Evolutionary conservation across 2,329 filamentous ascomycete species (phyloP).

Genomic region (Colletotrichum camelliae): DNA sequence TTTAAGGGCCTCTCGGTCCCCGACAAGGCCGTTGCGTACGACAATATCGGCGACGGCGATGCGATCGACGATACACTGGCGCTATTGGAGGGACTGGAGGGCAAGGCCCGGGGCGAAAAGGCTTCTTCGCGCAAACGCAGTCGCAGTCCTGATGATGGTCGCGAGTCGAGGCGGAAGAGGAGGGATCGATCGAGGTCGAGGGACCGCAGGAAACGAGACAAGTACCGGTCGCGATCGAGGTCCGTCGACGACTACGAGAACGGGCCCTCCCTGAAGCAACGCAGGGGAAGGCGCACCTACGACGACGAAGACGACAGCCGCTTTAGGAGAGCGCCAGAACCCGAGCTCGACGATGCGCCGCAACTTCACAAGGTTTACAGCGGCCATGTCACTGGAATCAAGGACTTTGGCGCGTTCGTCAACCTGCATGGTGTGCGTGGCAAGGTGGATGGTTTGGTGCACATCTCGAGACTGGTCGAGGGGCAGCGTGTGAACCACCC

Average conservation of each 20-base stretch:
- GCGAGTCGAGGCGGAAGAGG: constrained; percentile 46
- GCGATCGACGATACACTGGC: constrained; percentile 93
- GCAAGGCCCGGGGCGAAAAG: constrained; percentile 58
- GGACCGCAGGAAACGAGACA: constrained; percentile 42
- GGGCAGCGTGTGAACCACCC: constrained; percentile 90
- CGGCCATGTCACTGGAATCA: constrained; percentile 88
- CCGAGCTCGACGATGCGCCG: constrained; percentile 82
- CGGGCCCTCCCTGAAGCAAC: constrained; percentile 27
- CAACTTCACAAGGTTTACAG: constrained; percentile 87
- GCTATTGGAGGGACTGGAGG: constrained; percentile 83
- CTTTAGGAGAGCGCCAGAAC: constrained; percentile 69
- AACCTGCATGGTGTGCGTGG: constrained; percentile 87
- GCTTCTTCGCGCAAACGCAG: constrained; percentile 60
- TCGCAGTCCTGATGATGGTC: constrained; percentile 60
- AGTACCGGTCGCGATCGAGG: constrained; percentile 41
- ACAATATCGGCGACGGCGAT: constrained; percentile 51
- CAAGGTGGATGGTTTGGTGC: constrained; percentile 91
- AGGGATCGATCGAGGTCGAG: constrained; percentile 46
- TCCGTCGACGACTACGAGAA: constrained; percentile 56
- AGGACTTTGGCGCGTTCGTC: constrained; percentile 95
- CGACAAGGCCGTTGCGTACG: constrained; percentile 64
- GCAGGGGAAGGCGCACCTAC: constrained; percentile 42
- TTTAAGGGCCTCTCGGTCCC: constrained; percentile 90
- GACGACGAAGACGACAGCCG: constrained; percentile 59
- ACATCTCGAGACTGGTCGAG: constrained; percentile 87